Conservation (phyloP, 305 asterid genomes). For the Ajuga reptans region DNA sequence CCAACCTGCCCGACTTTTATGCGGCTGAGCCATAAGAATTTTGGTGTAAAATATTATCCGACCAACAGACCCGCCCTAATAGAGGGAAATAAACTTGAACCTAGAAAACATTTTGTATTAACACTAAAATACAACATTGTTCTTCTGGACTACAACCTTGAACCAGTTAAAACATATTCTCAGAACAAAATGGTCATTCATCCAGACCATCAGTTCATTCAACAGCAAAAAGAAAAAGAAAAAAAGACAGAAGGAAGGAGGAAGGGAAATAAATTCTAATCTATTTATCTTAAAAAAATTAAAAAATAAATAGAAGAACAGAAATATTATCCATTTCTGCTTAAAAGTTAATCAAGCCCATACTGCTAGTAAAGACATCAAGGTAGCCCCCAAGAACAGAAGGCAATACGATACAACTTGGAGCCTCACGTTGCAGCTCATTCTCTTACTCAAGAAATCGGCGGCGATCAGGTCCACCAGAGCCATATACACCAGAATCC, state of each 20-base stretch:
- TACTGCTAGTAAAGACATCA: constrained; percentile 75
- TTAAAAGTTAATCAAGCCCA: constrained; percentile 47
- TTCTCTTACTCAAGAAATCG: constrained; percentile 82
- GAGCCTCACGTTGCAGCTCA: constrained; percentile 83
- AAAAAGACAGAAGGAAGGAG: not conserved
- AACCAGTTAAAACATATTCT: not conserved
- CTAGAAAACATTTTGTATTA: no score
- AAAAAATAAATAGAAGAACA: not conserved
- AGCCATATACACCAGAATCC: constrained; percentile 87
- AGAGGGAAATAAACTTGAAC: no score
- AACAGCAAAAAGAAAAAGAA: not conserved
- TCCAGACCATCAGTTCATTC: constrained; percentile 9
- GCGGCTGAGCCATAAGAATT: no score
- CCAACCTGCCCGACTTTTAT: no score
- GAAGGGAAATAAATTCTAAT: no score
- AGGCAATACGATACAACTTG: constrained; percentile 61
- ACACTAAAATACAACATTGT: not conserved
- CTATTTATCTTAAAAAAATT: not conserved
- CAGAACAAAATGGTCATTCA: constrained; percentile 15
- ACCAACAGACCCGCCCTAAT: no score
- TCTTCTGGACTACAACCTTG: not conserved
- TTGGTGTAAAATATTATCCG: no score
- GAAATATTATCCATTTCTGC: not conserved
- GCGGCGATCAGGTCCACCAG: constrained; percentile 86
- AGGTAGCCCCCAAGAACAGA: constrained; percentile 64